Evolutionary conservation across 2,329 filamentous ascomycete genomes (phyloP).

Genomic region (Botrytis pseudocinerea): DNA sequence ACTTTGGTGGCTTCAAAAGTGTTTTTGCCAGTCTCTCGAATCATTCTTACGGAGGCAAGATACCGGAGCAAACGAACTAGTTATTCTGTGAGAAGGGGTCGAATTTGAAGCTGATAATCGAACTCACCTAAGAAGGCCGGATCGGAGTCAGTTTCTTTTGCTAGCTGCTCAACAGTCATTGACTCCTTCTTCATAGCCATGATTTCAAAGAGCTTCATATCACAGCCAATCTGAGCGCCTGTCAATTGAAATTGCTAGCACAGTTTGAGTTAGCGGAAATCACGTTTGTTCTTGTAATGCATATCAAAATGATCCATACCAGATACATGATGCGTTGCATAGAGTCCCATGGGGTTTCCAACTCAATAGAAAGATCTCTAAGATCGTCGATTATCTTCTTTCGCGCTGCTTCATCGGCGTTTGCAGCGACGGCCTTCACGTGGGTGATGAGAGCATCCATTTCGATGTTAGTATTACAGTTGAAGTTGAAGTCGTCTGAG

Average conservation of each 20-base stretch:
- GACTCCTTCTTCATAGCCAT: background rate
- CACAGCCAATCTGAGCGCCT: slow-evolving; percentile 15
- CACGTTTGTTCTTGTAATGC: background rate
- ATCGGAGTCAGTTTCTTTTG: slow-evolving; percentile 10
- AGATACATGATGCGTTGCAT: slow-evolving; percentile 23
- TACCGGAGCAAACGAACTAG: slow-evolving; percentile 16
- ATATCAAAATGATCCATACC: background rate
- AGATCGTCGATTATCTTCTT: slow-evolving; percentile 19
- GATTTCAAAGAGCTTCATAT: slow-evolving; percentile 18
- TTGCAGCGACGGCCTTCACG: slow-evolving; percentile 12
- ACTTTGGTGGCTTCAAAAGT: slow-evolving; percentile 10
- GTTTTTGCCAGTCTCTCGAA: slow-evolving; percentile 16
- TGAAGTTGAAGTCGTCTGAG: too few species aligned
- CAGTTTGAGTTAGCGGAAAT: background rate
- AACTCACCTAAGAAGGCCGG: slow-evolving; percentile 11
- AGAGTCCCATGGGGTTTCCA: slow-evolving; percentile 23
- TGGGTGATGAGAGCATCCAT: slow-evolving; percentile 9
- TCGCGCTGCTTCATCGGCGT: slow-evolving; percentile 12
- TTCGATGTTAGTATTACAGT: background rate
- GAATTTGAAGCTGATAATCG: background rate
- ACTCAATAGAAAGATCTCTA: slow-evolving; percentile 17
- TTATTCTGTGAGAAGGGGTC: background rate
- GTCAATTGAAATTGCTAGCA: slow-evolving; percentile 19
- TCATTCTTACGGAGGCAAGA: slow-evolving; percentile 20
- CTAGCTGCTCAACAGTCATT: slow-evolving; percentile 4